phyloP scores from a whole-genome alignment of 2,329 filamentous ascomycete genomes.

The Dichotomopilus funicola region DNA sequence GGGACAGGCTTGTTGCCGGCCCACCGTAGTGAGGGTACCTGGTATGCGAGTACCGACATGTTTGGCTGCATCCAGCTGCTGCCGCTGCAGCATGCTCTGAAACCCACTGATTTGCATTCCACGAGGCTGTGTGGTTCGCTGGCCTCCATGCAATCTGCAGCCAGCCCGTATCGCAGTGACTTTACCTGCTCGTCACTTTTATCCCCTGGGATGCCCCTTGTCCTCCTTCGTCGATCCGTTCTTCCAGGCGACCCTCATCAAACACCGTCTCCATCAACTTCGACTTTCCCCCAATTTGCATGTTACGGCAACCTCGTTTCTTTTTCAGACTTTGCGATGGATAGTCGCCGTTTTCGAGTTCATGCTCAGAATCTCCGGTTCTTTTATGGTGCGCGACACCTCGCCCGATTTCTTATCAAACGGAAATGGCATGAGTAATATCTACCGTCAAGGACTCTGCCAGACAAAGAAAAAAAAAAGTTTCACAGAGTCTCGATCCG shows the following conservation, averaged over 20 bases:
- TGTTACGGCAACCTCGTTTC: not conserved
- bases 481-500: too few species aligned
- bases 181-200: constrained; percentile 1
- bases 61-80: constrained; percentile 6
- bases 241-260: constrained; percentile 11
- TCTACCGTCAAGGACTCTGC: too few species aligned
- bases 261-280: constrained; percentile 6
- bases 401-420: too few species aligned
- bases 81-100: not conserved
- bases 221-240: constrained; percentile 13
- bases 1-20: constrained; percentile 10
- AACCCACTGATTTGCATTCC: not conserved
- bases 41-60: constrained; percentile 19
- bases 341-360: too few species aligned
- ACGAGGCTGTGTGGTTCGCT: not conserved
- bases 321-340: not conserved
- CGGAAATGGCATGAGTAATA: too few species aligned
- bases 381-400: too few species aligned
- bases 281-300: not conserved
- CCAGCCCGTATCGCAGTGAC: constrained; percentile 1
- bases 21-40: constrained; percentile 16
- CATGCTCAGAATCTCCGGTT: too few species aligned
- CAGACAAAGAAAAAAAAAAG: too few species aligned
- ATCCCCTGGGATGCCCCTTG: not conserved
- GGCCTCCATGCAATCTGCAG: not conserved